A percentile compares a stretch with the other conserved stretches of the same genome.
Conservation (phyloP, 306 rosid genomes). For the Prunus persica region DNA sequence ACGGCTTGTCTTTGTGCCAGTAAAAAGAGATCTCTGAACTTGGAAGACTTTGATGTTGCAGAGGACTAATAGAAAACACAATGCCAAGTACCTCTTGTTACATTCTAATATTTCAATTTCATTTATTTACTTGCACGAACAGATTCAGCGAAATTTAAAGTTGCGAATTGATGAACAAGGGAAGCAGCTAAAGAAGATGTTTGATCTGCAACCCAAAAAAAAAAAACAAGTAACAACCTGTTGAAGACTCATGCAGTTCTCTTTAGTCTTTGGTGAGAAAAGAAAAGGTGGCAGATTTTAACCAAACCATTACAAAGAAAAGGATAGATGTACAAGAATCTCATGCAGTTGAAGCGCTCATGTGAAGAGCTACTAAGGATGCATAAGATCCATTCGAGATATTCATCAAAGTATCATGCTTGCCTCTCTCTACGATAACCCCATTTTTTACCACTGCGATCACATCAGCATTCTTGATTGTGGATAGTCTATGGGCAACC, state of each 20-base stretch:
- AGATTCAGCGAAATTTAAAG: conserved; percentile 42
- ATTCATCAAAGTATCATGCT: conserved; percentile 59
- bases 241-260: conserved; percentile 1
- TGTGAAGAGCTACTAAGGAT: conserved; percentile 73
- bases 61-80: not conserved
- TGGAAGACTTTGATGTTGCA: not conserved
- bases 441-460: conserved; percentile 90
- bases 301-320: no score
- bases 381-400: conserved; percentile 71
- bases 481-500: conserved; percentile 78
- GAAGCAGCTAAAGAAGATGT: conserved; percentile 39
- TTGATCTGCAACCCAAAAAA: conserved; percentile 29
- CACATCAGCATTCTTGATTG: conserved; percentile 77
- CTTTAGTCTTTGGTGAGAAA: not conserved
- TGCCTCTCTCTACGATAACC: conserved; percentile 79
- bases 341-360: conserved; percentile 47
- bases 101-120: not conserved
- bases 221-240: conserved; percentile 7
- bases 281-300: not conserved
- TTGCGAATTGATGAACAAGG: conserved; percentile 46
- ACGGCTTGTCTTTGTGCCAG: no score
- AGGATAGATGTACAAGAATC: not conserved
- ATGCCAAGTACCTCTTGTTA: no score
- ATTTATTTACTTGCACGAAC: not conserved
- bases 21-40: no score